These are phyloP conservation scores for Podospora conica DNA, from an alignment of 495 filamentous ascomycete species.

Conservation along the genomic window DNA sequence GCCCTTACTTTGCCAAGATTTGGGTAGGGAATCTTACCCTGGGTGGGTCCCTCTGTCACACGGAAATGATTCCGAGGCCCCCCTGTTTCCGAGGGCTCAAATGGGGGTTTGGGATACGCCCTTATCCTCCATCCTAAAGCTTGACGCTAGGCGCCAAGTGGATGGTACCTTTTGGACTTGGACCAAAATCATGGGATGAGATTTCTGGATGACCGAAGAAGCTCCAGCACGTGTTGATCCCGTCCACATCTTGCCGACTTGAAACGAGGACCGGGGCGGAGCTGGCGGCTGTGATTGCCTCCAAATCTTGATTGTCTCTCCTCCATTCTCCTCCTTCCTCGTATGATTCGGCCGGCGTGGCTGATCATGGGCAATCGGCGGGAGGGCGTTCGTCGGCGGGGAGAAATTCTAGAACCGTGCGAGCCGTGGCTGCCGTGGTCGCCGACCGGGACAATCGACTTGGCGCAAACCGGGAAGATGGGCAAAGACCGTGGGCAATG, in stretches of 20 bases:
- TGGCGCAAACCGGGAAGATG: slow-evolving; percentile 1
- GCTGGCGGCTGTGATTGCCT: background rate
- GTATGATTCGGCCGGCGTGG: background rate
- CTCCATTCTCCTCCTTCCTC: background rate
- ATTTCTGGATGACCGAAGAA: background rate
- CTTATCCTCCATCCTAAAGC: background rate
- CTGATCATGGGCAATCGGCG: background rate
- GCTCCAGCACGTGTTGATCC: background rate
- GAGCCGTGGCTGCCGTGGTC: too few relatives aligned
- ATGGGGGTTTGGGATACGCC: too few relatives aligned
- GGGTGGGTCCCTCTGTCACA: too few relatives aligned
- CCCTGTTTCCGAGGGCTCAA: too few relatives aligned
- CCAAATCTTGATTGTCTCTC: background rate
- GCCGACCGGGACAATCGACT: background rate
- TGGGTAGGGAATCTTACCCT: too few relatives aligned
- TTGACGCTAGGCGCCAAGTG: background rate
- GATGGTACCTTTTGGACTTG: background rate
- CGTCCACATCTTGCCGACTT: background rate
- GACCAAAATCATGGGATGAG: background rate
- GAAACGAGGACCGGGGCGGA: background rate
- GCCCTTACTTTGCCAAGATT: too few relatives aligned
- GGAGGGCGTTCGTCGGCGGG: background rate
- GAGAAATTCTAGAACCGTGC: slow-evolving; percentile 9
- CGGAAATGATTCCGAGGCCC: too few relatives aligned
- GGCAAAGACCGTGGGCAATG: slow-evolving; percentile 6